phyloP scores from a whole-genome alignment of 2,329 filamentous ascomycete genomes.

The Aspergillus chevalieri region DNA sequence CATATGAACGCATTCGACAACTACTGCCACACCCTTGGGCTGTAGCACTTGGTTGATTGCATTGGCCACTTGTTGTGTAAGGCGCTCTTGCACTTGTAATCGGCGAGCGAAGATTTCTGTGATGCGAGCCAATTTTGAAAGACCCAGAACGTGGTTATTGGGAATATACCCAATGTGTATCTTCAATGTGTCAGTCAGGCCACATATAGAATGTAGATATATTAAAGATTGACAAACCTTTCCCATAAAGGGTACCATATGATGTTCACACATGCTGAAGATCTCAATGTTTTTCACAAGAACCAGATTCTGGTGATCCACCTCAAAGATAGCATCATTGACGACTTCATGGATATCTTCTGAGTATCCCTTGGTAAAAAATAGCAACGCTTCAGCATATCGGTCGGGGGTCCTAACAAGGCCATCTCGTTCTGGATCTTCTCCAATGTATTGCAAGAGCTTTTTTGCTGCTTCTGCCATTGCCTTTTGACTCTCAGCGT shows the following conservation, averaged over 20 bases:
- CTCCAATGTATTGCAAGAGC: conserved; percentile 54
- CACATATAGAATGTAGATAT: not conserved
- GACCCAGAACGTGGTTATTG: conserved; percentile 75
- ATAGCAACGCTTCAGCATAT: conserved; percentile 87
- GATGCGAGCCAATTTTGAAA: conserved; percentile 87
- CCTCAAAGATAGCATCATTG: conserved; percentile 84
- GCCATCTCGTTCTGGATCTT: conserved; percentile 56
- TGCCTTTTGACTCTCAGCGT: not conserved
- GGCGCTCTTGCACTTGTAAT: conserved; percentile 84
- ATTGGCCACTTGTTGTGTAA: conserved; percentile 90
- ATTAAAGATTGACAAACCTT: conserved; percentile 53
- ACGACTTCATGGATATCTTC: conserved; percentile 81
- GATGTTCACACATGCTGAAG: conserved; percentile 87
- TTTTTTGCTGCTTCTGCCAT: not conserved
- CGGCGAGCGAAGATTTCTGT: conserved; percentile 89
- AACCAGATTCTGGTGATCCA: conserved; percentile 88
- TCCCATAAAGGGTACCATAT: conserved; percentile 85
- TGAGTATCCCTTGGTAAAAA: conserved; percentile 89
- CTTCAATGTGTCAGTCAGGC: conserved; percentile 38
- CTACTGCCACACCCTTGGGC: conserved; percentile 85
- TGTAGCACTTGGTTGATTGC: conserved; percentile 83
- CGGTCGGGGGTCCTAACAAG: conserved; percentile 61
- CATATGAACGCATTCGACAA: conserved; percentile 87
- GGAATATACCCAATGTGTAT: conserved; percentile 98
- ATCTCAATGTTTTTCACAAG: conserved; percentile 94